These are phyloP conservation scores for Yamadazyma buinensis DNA, from an alignment of 1,139 yeast genomes.

Conservation along the genomic window DNA sequence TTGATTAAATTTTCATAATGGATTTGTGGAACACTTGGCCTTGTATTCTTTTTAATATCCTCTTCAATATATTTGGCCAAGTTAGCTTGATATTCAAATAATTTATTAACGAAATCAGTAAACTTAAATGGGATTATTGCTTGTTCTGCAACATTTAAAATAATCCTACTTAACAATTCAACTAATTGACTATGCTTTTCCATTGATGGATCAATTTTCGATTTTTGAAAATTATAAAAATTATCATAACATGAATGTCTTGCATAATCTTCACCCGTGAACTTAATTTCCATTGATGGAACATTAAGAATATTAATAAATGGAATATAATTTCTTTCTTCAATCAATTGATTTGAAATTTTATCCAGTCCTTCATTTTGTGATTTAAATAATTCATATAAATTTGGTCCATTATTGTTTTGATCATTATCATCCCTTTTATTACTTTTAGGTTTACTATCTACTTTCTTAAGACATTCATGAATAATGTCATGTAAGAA, in stretches of 20 bases:
- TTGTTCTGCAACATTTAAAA: constrained; percentile 59
- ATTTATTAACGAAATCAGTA: constrained; percentile 39
- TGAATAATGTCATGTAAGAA: constrained; percentile 46
- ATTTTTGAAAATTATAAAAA: constrained; percentile 49
- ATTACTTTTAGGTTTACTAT: constrained; percentile 10
- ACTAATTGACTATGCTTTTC: constrained; percentile 55
- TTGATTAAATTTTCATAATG: constrained; percentile 24
- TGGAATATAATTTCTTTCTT: constrained; percentile 66
- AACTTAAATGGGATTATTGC: constrained; percentile 76
- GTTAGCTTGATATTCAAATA: constrained; percentile 46
- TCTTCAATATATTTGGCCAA: constrained; percentile 26
- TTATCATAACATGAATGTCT: constrained; percentile 64
- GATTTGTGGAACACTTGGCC: constrained; percentile 21
- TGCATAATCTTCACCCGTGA: constrained; percentile 47
- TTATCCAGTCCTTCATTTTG: constrained; percentile 24
- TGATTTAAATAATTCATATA: constrained; percentile 27
- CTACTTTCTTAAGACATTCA: constrained; percentile 37
- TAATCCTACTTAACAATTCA: constrained; percentile 50
- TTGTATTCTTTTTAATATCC: constrained; percentile 7
- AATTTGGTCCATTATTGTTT: constrained; percentile 8
- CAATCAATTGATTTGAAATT: constrained; percentile 40
- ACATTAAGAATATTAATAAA: constrained; percentile 62
- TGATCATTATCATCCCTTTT: constrained; percentile 7
- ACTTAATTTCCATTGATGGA: constrained; percentile 63
- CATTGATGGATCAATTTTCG: constrained; percentile 54